Evolutionary conservation across 306 rosid species (phyloP).

Genomic region (Vigna reflexopilosa): DNA sequence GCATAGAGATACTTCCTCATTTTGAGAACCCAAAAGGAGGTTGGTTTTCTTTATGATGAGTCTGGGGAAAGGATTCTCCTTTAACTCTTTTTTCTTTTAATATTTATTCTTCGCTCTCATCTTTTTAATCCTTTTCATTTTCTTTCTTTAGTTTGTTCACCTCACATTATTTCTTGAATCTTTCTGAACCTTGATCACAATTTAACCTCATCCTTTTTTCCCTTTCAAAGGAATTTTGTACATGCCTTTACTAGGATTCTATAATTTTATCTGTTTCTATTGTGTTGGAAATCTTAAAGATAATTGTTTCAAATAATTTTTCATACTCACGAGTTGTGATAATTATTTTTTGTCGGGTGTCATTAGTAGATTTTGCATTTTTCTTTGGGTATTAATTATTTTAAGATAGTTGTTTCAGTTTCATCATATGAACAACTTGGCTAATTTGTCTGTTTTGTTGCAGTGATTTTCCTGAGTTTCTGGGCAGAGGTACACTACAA

Average conservation of each 20-base stretch:
- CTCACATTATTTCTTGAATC: not conserved
- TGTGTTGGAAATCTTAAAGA: not conserved
- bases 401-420: not conserved
- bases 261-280: not conserved
- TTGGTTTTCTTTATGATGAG: slow-evolving; percentile 41
- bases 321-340: not conserved
- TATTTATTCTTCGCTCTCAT: not conserved
- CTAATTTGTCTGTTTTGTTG: slow-evolving; percentile 33
- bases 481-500: slow-evolving; percentile 98
- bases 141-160: not conserved
- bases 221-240: not conserved
- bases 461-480: slow-evolving; percentile 83
- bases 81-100: not conserved
- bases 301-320: not conserved
- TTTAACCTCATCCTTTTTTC: not conserved
- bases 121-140: not conserved
- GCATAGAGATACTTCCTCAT: slow-evolving; percentile 86
- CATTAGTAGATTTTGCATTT: not conserved
- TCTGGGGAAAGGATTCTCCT: not conserved
- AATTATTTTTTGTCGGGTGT: not conserved
- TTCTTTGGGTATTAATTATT: not conserved
- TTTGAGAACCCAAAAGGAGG: slow-evolving; percentile 64
- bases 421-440: slow-evolving; percentile 4
- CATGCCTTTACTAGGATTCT: not conserved
- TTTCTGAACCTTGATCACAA: not conserved